Conservation (phyloP, 2,329 filamentous ascomycete genomes). For the Tolypocladium endophyticum region DNA sequence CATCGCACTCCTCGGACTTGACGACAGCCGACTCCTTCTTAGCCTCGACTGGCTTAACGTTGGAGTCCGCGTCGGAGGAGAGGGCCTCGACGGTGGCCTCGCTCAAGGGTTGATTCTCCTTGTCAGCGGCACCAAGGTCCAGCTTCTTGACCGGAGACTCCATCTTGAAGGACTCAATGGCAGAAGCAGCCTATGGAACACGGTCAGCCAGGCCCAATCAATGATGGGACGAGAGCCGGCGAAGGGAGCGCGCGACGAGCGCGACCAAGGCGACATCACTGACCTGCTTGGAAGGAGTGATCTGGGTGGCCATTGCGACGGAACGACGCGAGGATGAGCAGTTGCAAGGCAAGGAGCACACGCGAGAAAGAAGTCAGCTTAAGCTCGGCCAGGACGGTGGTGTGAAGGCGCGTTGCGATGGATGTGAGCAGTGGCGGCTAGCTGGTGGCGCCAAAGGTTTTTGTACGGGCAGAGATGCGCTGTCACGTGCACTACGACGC, state of each 20-base stretch:
- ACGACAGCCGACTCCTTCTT: slow-evolving; percentile 25
- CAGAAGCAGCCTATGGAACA: slow-evolving; percentile 62
- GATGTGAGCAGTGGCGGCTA: slow-evolving; percentile 7
- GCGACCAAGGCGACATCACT: slow-evolving; percentile 15
- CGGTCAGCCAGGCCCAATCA: slow-evolving; percentile 17
- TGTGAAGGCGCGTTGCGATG: slow-evolving; percentile 18
- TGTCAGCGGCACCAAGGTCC: slow-evolving; percentile 61
- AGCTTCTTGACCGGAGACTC: slow-evolving; percentile 89
- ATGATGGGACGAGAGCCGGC: neutral
- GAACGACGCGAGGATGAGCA: slow-evolving; percentile 3
- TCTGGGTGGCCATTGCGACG: slow-evolving; percentile 61
- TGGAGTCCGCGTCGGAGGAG: slow-evolving; percentile 47
- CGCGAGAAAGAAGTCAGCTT: slow-evolving; percentile 8
- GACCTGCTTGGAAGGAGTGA: slow-evolving; percentile 52
- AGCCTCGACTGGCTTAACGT: slow-evolving; percentile 45
- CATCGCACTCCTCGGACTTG: slow-evolving; percentile 63
- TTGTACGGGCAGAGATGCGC: slow-evolving; percentile 24
- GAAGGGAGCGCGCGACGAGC: neutral
- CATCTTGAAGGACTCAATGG: slow-evolving; percentile 83
- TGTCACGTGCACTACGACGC: slow-evolving; percentile 27
- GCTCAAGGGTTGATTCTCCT: slow-evolving; percentile 64
- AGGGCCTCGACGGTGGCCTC: slow-evolving; percentile 37
- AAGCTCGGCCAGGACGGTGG: slow-evolving; percentile 8
- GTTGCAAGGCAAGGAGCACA: slow-evolving; percentile 7
- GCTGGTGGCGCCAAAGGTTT: slow-evolving; percentile 22